These are phyloP conservation scores for Trichoderma virens DNA, from an alignment of 495 filamentous ascomycete species.

Conservation along the genomic window DNA sequence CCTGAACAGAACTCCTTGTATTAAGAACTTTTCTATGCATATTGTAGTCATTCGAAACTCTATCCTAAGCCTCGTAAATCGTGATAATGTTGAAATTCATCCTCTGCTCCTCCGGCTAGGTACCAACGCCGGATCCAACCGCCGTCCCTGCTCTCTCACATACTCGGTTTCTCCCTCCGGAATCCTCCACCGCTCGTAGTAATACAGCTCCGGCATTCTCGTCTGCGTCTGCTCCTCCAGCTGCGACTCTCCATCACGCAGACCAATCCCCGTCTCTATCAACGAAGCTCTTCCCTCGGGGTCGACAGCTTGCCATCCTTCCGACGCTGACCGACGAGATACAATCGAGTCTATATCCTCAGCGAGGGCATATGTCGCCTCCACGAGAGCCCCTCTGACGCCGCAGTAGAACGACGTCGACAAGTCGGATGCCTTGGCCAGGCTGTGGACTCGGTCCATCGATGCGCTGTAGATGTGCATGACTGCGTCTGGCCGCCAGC, in stretches of 20 bases:
- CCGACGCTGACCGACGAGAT: background rate
- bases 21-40: too few species aligned
- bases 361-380: constrained; percentile 20
- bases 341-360: background rate
- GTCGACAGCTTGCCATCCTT: constrained; percentile 1
- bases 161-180: background rate
- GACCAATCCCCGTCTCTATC: background rate
- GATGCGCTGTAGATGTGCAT: constrained; percentile 25
- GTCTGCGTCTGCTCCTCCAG: constrained; percentile 4
- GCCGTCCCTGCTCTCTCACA: background rate
- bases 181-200: background rate
- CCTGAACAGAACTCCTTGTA: too few species aligned
- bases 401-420: constrained; percentile 37
- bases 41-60: background rate
- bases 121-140: background rate
- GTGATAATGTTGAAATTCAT: background rate
- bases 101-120: background rate
- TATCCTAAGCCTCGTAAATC: background rate
- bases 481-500: constrained; percentile 37
- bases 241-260: background rate
- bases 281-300: background rate
- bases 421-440: constrained; percentile 32
- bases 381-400: constrained; percentile 30
- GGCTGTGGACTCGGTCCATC: constrained; percentile 20
- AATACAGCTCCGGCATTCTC: constrained; percentile 6